A percentile compares a stretch with the other conserved stretches of the same genome.
These are phyloP conservation scores for Psilocybe mexicana DNA, from an alignment of 1,284 basidiomycete species.

Conservation along the genomic window DNA sequence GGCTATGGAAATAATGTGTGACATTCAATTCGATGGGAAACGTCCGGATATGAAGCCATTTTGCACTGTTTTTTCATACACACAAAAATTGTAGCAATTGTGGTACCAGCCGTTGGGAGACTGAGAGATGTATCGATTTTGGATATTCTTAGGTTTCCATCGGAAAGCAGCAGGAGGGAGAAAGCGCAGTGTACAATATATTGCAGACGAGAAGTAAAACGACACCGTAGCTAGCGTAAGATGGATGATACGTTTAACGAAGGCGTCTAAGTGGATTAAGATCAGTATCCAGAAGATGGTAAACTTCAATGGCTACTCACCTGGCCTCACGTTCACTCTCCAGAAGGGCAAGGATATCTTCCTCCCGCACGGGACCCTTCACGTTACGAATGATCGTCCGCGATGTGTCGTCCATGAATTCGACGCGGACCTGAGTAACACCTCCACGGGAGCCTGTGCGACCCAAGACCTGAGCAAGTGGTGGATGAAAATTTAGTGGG, in stretches of 20 bases:
- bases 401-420: conserved; percentile 98
- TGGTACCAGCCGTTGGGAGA: neutral
- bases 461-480: conserved; percentile 79
- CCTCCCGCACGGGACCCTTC: conserved; percentile 95
- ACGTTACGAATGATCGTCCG: conserved; percentile 99
- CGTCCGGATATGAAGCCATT: too few relatives aligned
- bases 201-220: conserved; percentile 24
- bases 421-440: conserved; percentile 99
- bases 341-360: conserved; percentile 96
- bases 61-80: neutral
- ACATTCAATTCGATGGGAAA: too few relatives aligned
- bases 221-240: conserved; percentile 16
- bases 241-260: conserved; percentile 32
- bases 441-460: conserved; percentile 99
- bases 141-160: neutral
- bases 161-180: neutral
- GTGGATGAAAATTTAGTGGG: conserved; percentile 15
- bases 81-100: neutral
- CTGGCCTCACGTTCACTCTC: conserved; percentile 99
- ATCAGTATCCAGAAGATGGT: neutral
- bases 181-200: conserved; percentile 23
- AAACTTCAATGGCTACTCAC: conserved; percentile 52
- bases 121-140: neutral
- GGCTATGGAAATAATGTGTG: too few relatives aligned
- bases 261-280: conserved; percentile 35